Conservation (phyloP, 768 basidiomycete species). For the Lactarius evosmus region DNA sequence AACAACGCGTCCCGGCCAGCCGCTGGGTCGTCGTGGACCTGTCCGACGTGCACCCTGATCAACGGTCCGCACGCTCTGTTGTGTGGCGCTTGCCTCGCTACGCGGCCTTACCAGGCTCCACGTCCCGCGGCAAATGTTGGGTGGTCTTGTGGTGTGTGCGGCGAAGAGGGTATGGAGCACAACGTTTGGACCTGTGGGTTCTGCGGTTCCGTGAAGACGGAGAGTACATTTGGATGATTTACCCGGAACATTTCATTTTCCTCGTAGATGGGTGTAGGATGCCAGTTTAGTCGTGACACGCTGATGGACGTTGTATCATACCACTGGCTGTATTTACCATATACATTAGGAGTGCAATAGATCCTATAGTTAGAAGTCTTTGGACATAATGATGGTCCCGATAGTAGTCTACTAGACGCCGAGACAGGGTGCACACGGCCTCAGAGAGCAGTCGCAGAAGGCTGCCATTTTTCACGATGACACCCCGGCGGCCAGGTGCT, state of each 20-base stretch:
- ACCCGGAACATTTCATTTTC: not conserved
- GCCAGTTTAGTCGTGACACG: not conserved
- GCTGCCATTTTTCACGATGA: not conserved
- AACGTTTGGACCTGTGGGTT: constrained; percentile 72
- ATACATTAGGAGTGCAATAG: not conserved
- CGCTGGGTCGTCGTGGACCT: constrained; percentile 44
- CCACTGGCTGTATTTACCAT: not conserved
- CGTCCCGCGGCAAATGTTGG: constrained; percentile 5
- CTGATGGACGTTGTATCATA: not conserved
- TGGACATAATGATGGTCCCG: not conserved
- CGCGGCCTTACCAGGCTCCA: constrained; percentile 30
- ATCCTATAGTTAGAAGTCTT: not conserved
- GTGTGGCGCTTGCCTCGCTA: constrained; percentile 56
- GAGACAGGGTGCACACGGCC: not conserved
- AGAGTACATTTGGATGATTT: constrained; percentile 28
- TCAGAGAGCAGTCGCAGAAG: not conserved
- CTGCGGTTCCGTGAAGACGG: constrained; percentile 65
- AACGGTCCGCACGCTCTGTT: constrained; percentile 46
- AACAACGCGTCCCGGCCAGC: constrained; percentile 16
- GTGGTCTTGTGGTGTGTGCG: constrained; percentile 68
- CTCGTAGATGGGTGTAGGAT: not conserved
- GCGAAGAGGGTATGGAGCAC: constrained; percentile 56
- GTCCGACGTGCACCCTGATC: constrained; percentile 59
- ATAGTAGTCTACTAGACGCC: not conserved
- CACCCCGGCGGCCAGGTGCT: constrained; percentile 29